Evolutionary conservation across 2,329 filamentous ascomycete species (phyloP).

Genomic region (Claviceps sp.): DNA sequence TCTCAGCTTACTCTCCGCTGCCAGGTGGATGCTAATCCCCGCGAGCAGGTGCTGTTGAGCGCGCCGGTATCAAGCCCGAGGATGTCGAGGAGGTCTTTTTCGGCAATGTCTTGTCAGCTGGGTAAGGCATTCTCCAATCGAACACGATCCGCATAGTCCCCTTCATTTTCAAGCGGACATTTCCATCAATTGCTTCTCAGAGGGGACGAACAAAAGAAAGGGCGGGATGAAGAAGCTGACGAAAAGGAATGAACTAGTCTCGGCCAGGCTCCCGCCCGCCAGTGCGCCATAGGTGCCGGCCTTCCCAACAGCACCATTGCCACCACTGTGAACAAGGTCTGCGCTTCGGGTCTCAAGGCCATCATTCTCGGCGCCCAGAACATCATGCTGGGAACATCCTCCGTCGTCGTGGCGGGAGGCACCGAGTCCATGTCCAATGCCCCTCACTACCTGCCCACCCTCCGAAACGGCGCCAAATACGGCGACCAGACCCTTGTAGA

Average conservation of each 20-base stretch:
- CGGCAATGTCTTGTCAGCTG: slow-evolving; percentile 93
- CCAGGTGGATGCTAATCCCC: neutral
- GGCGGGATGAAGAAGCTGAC: too few relatives aligned
- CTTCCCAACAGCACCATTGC: slow-evolving; percentile 67
- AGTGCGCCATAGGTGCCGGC: slow-evolving; percentile 82
- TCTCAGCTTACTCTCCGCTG: neutral
- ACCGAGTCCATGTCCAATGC: slow-evolving; percentile 98
- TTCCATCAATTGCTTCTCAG: too few relatives aligned
- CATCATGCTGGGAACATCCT: slow-evolving; percentile 91
- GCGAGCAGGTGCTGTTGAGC: slow-evolving; percentile 58
- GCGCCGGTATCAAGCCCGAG: slow-evolving; percentile 75
- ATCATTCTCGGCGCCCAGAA: slow-evolving; percentile 91
- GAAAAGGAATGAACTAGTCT: slow-evolving; percentile 39
- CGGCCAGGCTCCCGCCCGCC: slow-evolving; percentile 90
- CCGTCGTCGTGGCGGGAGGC: slow-evolving; percentile 85
- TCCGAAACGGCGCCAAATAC: slow-evolving; percentile 85
- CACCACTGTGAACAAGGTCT: slow-evolving; percentile 98
- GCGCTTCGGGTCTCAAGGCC: slow-evolving; percentile 87
- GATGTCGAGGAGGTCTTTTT: slow-evolving; percentile 96
- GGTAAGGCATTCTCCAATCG: slow-evolving; percentile 39
- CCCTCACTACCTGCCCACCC: slow-evolving; percentile 83
- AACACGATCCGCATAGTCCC: neutral
- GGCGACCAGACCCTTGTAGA: slow-evolving; percentile 82
- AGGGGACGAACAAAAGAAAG: too few relatives aligned
- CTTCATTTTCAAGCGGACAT: too few relatives aligned